Conservation (phyloP, 2,329 filamentous ascomycete genomes). For the Paecilomyces formosus region DNA sequence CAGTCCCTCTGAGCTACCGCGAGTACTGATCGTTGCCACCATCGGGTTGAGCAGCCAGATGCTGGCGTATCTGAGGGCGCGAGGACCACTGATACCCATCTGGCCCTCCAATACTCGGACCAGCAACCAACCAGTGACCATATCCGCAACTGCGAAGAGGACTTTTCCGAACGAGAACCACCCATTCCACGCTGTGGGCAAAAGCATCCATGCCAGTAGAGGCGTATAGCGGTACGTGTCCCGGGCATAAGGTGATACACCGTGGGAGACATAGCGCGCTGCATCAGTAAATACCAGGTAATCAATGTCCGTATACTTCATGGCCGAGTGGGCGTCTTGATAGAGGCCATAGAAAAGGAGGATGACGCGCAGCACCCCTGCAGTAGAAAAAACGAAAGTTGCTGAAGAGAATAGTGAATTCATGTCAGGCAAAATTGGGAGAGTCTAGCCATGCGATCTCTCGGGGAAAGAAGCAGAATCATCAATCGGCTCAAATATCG, state of each 20-base stretch:
- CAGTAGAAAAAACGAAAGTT: conserved; percentile 25
- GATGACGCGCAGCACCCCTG: conserved; percentile 56
- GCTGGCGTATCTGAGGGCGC: conserved; percentile 67
- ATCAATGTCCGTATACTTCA: conserved; percentile 99
- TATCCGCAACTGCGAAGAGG: conserved; percentile 75
- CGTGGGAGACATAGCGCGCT: conserved; percentile 63
- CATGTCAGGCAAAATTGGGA: neutral
- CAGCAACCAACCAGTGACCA: conserved; percentile 77
- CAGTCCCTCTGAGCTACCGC: conserved; percentile 87
- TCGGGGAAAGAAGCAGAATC: neutral
- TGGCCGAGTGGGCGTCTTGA: conserved; percentile 82
- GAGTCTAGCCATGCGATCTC: neutral
- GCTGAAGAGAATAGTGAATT: conserved; percentile 23
- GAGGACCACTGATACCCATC: conserved; percentile 40
- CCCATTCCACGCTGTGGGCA: conserved; percentile 61
- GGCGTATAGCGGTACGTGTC: conserved; percentile 98
- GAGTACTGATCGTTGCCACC: conserved; percentile 93
- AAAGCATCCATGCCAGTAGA: conserved; percentile 80
- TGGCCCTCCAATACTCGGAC: conserved; percentile 45
- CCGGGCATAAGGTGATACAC: conserved; percentile 70
- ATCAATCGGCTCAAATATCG: neutral
- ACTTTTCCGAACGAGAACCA: conserved; percentile 83
- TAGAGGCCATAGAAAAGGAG: conserved; percentile 84
- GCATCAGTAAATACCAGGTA: conserved; percentile 98
- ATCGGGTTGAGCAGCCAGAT: conserved; percentile 97